Base-by-base conservation (phyloP, 345 rosid genomes). In the Carallia pectinifolia region DNA sequence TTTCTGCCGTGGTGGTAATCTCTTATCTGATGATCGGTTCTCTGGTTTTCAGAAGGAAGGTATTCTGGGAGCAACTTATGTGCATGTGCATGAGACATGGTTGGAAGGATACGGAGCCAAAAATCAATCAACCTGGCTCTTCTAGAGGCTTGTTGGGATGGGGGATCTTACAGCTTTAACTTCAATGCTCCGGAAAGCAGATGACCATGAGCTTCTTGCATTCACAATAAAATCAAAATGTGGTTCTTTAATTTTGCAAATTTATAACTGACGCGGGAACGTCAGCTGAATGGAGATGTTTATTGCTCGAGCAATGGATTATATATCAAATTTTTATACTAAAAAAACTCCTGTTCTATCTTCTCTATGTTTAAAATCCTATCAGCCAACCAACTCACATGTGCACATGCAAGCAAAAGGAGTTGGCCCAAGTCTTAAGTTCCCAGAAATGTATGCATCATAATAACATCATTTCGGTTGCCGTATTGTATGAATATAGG, bases 31-130 rank as follows among this genome's bases (percentile, higher is more conserved):
- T 56, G 30, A 59, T 58, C 17, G 2, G 50, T 50, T 53, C 38
- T 44, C 48, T 30, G 56, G 39, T 50, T 76, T 78, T 29, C 81
- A 86, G 94, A 87, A 77, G 70, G 79, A 71, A 16, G 69, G 61
- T 9, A 66, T 64, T 64, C 53, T 61, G 0, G 78, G 80, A 2
- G 84, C 87, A n/a, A 82, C 74, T 53, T 89, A 85, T 68, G 63
- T 85, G 83, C 89, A 86, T 68, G 68, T 93, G 60, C 80, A 89
- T 69, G 87, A 90, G 77, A 89, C 87, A 37, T 93, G 97, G 98
- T 73, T 84, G 8, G 87, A 79, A 76, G 86, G 82, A 68, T 75
- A 75, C 17, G 81, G 48, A 65, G 79, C 70, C 23, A 80, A 84
- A 74, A 86, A 85, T 79, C 72, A 65, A 58, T 79, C 83, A 30